Evolutionary conservation across 345 rosid genomes (phyloP).

Genomic region (Microcos paniculata): DNA sequence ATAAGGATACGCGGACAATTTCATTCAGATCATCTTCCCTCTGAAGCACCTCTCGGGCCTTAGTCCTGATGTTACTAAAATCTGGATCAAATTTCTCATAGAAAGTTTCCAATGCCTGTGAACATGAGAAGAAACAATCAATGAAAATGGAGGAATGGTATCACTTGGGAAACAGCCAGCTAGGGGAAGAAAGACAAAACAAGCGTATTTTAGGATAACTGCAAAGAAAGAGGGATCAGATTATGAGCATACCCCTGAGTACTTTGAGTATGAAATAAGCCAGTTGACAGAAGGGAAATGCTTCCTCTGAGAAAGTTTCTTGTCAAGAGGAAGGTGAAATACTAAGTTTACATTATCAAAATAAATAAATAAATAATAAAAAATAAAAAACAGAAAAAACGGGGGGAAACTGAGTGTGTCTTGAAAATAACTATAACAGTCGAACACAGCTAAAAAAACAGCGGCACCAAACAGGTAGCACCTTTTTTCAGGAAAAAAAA

Average conservation of each 20-base stretch:
- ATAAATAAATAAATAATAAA: too few species aligned
- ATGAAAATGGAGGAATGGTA: background rate
- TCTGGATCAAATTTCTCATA: constrained; percentile 97
- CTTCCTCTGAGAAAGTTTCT: constrained; percentile 99
- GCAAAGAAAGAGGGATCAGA: constrained; percentile 1
- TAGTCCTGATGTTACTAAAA: constrained; percentile 97
- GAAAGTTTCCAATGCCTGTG: constrained; percentile 93
- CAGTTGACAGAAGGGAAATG: constrained; percentile 99
- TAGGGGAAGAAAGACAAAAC: background rate
- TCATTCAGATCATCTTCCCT: constrained; percentile 99
- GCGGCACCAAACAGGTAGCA: background rate
- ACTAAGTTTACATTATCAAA: too few species aligned
- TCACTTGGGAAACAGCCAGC: background rate
- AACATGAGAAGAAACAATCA: constrained; percentile 13
- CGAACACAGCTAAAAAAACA: background rate
- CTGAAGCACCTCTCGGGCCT: constrained; percentile 98
- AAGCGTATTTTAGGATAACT: background rate
- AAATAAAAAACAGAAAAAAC: too few species aligned
- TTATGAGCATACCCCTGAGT: constrained; percentile 64
- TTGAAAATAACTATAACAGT: background rate
- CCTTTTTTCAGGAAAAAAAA: background rate
- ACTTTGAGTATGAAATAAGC: constrained; percentile 99
- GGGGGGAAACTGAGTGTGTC: too few species aligned
- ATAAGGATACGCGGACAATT: constrained; percentile 83
- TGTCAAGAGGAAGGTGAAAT: constrained; percentile 47